Conservation (phyloP, 257 asterid genomes). For the Solanum phureja region DNA sequence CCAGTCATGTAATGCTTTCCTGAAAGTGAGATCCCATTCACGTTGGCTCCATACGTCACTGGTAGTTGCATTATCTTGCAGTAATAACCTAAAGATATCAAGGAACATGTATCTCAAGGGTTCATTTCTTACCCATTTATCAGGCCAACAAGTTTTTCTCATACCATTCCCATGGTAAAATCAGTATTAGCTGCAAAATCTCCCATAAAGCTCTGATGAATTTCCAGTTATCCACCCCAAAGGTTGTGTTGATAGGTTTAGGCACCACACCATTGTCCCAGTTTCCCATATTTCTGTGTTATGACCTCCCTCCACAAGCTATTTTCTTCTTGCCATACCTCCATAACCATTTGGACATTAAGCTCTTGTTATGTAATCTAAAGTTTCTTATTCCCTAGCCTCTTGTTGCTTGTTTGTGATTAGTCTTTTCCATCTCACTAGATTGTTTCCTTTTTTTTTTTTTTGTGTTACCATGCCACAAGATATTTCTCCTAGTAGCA, state of each 20-base stretch:
- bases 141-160: background rate
- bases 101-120: no score
- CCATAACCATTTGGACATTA: background rate
- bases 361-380: background rate
- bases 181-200: background rate
- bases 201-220: background rate
- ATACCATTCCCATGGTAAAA: background rate
- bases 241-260: background rate
- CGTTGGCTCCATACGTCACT: no score
- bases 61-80: no score
- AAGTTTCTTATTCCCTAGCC: background rate
- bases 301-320: background rate
- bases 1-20: no score
- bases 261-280: background rate
- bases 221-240: background rate
- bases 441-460: background rate
- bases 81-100: no score
- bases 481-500: background rate
- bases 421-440: background rate
- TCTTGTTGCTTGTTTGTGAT: background rate
- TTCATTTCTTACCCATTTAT: background rate
- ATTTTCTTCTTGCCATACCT: background rate
- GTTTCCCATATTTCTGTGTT: background rate
- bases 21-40: no score
- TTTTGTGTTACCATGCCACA: background rate